A percentile compares a stretch with the other conserved stretches of the same genome.
These are phyloP conservation scores for Podila horticola DNA, from an alignment of 192 early-diverging fungal genomes.

Conservation along the genomic window DNA sequence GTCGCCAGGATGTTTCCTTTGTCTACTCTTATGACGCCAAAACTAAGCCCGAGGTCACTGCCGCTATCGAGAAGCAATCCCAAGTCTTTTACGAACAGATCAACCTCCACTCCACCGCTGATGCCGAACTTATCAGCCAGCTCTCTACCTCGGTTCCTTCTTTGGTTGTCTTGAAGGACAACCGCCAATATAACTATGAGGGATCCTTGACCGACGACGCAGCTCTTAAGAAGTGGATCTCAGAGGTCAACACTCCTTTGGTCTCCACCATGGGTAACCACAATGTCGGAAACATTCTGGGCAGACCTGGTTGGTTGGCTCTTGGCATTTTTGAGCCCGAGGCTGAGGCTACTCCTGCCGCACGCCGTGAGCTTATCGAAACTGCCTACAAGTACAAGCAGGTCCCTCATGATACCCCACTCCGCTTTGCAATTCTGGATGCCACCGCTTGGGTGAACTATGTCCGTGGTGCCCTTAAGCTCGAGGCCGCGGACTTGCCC, in stretches of 20 bases:
- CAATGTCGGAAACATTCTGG: conserved; percentile 78
- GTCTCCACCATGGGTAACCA: conserved; percentile 67
- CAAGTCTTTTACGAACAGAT: conserved; percentile 39
- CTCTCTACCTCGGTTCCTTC: conserved; percentile 52
- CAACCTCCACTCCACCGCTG: conserved; percentile 51
- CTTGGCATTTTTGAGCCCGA: conserved; percentile 70
- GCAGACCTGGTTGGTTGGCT: conserved; percentile 68
- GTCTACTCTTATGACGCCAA: conserved; percentile 66
- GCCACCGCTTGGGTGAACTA: conserved; percentile 69
- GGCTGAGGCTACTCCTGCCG: conserved; percentile 7
- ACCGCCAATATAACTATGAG: conserved; percentile 42
- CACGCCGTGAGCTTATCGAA: conserved; percentile 35
- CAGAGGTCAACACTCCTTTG: conserved; percentile 70
- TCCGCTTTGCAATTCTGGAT: conserved; percentile 71
- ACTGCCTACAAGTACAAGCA: conserved; percentile 41
- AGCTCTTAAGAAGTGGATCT: conserved; percentile 68
- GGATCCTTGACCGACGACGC: conserved; percentile 49
- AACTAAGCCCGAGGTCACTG: conserved; percentile 45
- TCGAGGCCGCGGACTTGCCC: conserved; percentile 24
- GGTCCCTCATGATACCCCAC: neutral
- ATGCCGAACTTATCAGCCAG: conserved; percentile 26
- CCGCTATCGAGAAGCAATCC: conserved; percentile 21
- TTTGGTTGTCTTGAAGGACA: conserved; percentile 71
- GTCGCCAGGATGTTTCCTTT: conserved; percentile 59
- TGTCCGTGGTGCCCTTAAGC: conserved; percentile 65